Conservation (phyloP, 148 eudicot species). For the Dysphania ambrosioides region DNA sequence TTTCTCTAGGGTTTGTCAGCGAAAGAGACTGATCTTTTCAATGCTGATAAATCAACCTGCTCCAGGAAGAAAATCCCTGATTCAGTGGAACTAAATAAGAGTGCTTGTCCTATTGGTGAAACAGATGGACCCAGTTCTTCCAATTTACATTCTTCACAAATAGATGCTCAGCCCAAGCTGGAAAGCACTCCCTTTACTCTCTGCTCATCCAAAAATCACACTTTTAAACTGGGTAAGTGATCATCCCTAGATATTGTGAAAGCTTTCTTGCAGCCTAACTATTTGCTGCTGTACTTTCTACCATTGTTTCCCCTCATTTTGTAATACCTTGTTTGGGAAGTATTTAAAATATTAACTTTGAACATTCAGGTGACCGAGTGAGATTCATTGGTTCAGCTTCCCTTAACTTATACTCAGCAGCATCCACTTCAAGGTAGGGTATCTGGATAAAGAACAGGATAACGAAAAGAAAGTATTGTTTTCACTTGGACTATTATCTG, state of each 20-base stretch:
- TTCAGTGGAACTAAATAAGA: conserved; percentile 42
- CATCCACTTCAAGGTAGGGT: conserved; percentile 56
- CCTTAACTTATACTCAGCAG: conserved; percentile 41
- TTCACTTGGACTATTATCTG: background rate
- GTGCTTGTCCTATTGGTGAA: conserved; percentile 35
- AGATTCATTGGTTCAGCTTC: conserved; percentile 57
- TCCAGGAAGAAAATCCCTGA: conserved; percentile 45
- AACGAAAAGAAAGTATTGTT: background rate
- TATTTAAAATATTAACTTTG: conserved; percentile 12
- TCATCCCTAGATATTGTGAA: background rate
- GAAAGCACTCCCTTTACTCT: conserved; percentile 42
- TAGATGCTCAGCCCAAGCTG: conserved; percentile 49
- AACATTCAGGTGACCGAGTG: conserved; percentile 72
- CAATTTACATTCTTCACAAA: conserved; percentile 36
- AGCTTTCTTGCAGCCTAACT: background rate
- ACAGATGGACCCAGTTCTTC: conserved; percentile 45
- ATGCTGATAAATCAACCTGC: conserved; percentile 47
- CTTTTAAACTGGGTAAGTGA: conserved; percentile 51
- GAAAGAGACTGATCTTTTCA: conserved; percentile 58
- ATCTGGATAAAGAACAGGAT: background rate
- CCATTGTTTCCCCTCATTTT: background rate
- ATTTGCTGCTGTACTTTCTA: background rate
- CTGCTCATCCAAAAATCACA: conserved; percentile 51
- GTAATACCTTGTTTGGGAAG: background rate
- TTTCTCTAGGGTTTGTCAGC: conserved; percentile 52